A percentile compares a stretch with the other conserved stretches of the same genome.
phyloP scores from a whole-genome alignment of 179 eudicot species.

The Spergularia azorica region DNA sequence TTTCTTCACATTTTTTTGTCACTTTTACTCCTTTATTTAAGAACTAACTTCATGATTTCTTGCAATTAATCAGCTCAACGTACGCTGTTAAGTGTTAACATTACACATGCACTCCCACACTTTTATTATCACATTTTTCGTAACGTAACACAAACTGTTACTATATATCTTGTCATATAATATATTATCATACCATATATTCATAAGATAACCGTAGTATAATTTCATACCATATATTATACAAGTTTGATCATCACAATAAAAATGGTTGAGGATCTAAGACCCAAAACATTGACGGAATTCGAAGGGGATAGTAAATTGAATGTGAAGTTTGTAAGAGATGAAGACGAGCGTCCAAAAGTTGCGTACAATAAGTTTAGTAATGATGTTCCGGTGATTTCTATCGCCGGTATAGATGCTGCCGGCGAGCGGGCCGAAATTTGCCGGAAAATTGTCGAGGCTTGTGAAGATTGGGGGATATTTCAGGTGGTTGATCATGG shows the following conservation, averaged over 20 bases:
- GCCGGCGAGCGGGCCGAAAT: conserved; percentile 45
- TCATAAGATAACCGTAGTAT: no score
- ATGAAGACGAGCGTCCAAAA: conserved; percentile 84
- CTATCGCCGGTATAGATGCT: conserved; percentile 60
- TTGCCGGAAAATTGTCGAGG: conserved; percentile 66
- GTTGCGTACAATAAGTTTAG: conserved; percentile 67
- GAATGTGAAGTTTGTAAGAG: conserved; percentile 45
- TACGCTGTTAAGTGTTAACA: no score
- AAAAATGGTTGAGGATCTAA: conserved; percentile 10
- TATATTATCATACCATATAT: no score
- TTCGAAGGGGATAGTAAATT: conserved; percentile 28
- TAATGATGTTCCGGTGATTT: conserved; percentile 63
- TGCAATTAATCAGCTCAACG: no score
- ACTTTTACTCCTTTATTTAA: not conserved
- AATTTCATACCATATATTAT: no score
- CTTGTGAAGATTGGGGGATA: conserved; percentile 88
- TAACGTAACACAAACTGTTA: no score
- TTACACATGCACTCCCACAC: no score
- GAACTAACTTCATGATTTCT: no score
- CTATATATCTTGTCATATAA: no score
- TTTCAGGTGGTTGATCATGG: conserved; percentile 94
- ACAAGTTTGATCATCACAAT: no score
- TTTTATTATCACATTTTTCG: no score
- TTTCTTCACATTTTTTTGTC: no score
- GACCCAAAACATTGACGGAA: conserved; percentile 39